Evolutionary conservation across 2,329 filamentous ascomycete species (phyloP).

Genomic region (Xylariales sp.): DNA sequence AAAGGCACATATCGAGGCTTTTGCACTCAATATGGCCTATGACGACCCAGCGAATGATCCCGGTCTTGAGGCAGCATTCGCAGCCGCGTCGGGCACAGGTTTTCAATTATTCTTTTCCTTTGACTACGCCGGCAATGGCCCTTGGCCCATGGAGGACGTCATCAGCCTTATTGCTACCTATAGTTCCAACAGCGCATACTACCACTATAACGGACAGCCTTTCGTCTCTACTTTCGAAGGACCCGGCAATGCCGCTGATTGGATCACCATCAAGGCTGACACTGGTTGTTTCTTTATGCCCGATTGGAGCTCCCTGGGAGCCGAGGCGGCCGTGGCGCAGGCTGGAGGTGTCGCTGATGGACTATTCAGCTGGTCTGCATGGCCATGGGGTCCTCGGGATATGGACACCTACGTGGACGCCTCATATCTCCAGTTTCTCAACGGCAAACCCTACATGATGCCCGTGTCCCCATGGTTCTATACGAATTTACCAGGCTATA

Average conservation of each 20-base stretch:
- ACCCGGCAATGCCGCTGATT: slow-evolving; percentile 32
- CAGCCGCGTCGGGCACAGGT: not conserved
- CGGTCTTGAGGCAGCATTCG: not conserved
- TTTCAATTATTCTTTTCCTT: slow-evolving; percentile 1
- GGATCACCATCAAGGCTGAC: slow-evolving; percentile 33
- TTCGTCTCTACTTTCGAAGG: slow-evolving; percentile 42
- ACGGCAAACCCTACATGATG: slow-evolving; percentile 39
- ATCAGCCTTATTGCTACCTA: not conserved
- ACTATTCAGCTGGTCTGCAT: slow-evolving; percentile 32
- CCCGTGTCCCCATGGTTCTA: slow-evolving; percentile 57
- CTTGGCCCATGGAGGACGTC: slow-evolving; percentile 1
- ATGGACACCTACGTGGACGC: slow-evolving; percentile 11
- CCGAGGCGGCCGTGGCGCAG: slow-evolving; percentile 15
- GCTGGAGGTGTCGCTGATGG: slow-evolving; percentile 27
- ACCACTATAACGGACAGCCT: not conserved
- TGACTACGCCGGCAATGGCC: slow-evolving; percentile 1
- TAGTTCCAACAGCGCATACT: not conserved
- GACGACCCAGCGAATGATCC: not conserved
- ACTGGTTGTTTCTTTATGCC: slow-evolving; percentile 37
- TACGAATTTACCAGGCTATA: slow-evolving; percentile 50
- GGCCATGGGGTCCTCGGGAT: slow-evolving; percentile 26
- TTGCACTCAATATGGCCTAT: slow-evolving; percentile 1
- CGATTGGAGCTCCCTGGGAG: slow-evolving; percentile 38
- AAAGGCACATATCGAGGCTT: not conserved
- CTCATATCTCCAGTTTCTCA: slow-evolving; percentile 9